Conservation (phyloP, 2,329 filamentous ascomycete genomes). For the Colletotrichum agaves region DNA sequence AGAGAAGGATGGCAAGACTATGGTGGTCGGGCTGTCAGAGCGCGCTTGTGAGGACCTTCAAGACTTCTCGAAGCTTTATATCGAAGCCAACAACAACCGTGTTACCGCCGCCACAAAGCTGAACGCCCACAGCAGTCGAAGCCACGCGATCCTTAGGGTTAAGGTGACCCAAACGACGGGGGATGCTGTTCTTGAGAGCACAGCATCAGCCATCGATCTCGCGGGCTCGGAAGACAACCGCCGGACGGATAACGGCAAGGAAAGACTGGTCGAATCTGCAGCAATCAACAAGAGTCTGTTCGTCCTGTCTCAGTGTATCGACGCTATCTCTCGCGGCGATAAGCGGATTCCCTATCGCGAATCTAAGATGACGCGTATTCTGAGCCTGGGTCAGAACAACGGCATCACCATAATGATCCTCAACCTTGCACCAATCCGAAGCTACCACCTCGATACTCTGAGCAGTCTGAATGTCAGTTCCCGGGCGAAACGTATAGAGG, state of each 20-base stretch:
- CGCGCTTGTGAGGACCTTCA: slow-evolving; percentile 84
- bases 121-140: slow-evolving; percentile 89
- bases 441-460: slow-evolving; percentile 92
- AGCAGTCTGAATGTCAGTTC: slow-evolving; percentile 96
- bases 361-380: slow-evolving; percentile 96
- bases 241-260: slow-evolving; percentile 91
- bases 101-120: slow-evolving; percentile 92
- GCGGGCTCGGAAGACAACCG: slow-evolving; percentile 97
- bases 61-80: slow-evolving; percentile 90
- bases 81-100: slow-evolving; percentile 90
- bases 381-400: slow-evolving; percentile 93
- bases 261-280: slow-evolving; percentile 91
- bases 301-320: slow-evolving; percentile 92
- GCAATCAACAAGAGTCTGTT: slow-evolving; percentile 98
- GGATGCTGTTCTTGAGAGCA: slow-evolving; percentile 77
- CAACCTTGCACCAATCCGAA: slow-evolving; percentile 89
- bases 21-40: slow-evolving; percentile 88
- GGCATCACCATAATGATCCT: slow-evolving; percentile 97
- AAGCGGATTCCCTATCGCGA: slow-evolving; percentile 91
- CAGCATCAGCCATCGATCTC: slow-evolving; percentile 91
- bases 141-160: slow-evolving; percentile 90
- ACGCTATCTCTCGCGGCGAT: slow-evolving; percentile 83
- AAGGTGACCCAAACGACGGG: slow-evolving; percentile 83
- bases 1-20: slow-evolving; percentile 87
- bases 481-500: slow-evolving; percentile 94